Conservation (phyloP, 306 rosid species). For the Macrotyloma uniflorum region DNA sequence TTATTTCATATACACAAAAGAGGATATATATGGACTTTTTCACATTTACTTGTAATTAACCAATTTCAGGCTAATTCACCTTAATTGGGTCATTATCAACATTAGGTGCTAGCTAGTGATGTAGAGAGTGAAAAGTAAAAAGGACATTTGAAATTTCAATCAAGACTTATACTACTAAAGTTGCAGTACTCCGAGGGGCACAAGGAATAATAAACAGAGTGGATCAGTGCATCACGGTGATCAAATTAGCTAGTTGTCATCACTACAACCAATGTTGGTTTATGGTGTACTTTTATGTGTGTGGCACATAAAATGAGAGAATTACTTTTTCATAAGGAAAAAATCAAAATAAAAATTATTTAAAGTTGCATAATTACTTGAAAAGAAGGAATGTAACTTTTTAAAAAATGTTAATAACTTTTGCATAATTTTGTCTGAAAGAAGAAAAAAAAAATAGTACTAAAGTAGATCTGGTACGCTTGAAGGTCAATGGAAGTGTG, state of each 20-base stretch:
- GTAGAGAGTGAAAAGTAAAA: not conserved
- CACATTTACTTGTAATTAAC: not conserved
- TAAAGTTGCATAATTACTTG: not conserved
- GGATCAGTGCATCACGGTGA: slow-evolving; percentile 25
- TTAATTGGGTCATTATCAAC: slow-evolving; percentile 20
- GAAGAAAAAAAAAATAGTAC: not conserved
- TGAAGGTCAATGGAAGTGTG: slow-evolving; percentile 21
- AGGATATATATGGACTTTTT: not conserved
- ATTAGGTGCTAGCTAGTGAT: not conserved
- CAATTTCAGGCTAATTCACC: not conserved
- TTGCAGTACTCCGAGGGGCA: slow-evolving; percentile 25
- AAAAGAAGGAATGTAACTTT: not conserved
- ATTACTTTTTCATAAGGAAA: not conserved
- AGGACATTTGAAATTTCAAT: slow-evolving; percentile 29
- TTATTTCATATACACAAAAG: not conserved
- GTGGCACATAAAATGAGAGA: not conserved
- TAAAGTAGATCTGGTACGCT: not conserved
- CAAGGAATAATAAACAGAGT: not conserved
- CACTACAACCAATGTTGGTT: not conserved
- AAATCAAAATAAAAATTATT: not conserved
- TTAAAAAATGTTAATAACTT: not conserved
- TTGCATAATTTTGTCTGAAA: not conserved
- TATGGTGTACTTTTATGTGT: not conserved
- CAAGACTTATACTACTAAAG: slow-evolving; percentile 26
- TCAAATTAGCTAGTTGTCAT: slow-evolving; percentile 31